Evolutionary conservation across 768 basidiomycete species (phyloP), one percentile per base, ranked within the genome.

Genomic region (Leccinum incarnatum): DNA sequence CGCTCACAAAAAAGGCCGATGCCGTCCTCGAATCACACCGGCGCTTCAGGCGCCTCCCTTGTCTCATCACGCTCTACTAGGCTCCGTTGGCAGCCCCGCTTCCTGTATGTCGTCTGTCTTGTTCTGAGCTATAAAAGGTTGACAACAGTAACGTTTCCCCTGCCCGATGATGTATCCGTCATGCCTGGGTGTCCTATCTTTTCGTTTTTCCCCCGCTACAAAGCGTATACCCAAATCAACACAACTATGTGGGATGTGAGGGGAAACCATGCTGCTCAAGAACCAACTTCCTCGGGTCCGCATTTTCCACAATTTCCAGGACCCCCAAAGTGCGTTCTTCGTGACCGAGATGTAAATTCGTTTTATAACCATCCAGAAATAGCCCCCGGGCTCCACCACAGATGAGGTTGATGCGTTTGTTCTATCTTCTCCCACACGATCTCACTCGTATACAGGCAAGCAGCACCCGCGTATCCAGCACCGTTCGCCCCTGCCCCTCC

Each of bases 181-280:
- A 73, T 73, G 72, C 59, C 73, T 55, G 62, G 72, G 59, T 73
- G 72, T 58, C 69, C 73, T 19, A 15, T 66, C 47, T 56, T 74
- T 30, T 64, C 70, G 3, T 69, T 57, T 53, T 74, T 73, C 49
- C 73, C 72, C 11, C 73, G 69, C 62, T 71, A 73, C 5, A 74
- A 65, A 47, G 60, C 72, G 47, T 74, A 74, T 25, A 74, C 67
- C 6, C 68, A 74, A 45, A 58, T 73, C n/a, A 72, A 73, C 29
- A 23, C 69, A 21, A 61, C 53, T 64, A 65, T 53, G 71, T 74
- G 69, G 72, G 73, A 73, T 30, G 3, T 60, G 52, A 62, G 65
- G 5, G 71, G 63, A 2, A 61, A 64, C 21, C 9, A 59, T 34
- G 40, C 54, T 34, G 45, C 52, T 11, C 62, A 64, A 55, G 62